Conservation (phyloP, 768 basidiomycete genomes). For the Phlebiopsis gigantea region DNA sequence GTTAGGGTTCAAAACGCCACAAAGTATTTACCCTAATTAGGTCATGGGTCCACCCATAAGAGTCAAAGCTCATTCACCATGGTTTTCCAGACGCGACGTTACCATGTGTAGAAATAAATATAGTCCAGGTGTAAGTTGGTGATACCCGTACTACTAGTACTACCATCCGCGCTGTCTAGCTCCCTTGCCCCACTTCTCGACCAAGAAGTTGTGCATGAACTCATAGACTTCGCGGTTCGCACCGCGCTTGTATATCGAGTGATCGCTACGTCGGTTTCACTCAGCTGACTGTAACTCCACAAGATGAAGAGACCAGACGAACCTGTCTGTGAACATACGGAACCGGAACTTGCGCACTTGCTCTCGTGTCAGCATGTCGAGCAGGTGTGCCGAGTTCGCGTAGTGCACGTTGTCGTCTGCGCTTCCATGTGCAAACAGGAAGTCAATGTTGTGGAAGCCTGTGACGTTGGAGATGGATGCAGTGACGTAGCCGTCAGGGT, state of each 20-base stretch:
- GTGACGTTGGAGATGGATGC: slow-evolving; percentile 86
- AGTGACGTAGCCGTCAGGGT: slow-evolving; percentile 84
- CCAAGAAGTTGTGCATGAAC: slow-evolving; percentile 77
- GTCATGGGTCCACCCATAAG: too few species aligned
- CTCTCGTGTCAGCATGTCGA: slow-evolving; percentile 87
- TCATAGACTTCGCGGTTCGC: slow-evolving; percentile 84
- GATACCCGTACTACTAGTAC: too few species aligned
- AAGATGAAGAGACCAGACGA: slow-evolving; percentile 22
- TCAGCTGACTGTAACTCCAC: slow-evolving; percentile 2
- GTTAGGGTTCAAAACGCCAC: too few species aligned
- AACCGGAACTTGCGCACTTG: slow-evolving; percentile 75
- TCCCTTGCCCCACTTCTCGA: slow-evolving; percentile 93
- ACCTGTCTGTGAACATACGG: slow-evolving; percentile 98
- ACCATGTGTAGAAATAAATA: background rate
- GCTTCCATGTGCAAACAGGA: slow-evolving; percentile 85
- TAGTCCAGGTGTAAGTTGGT: background rate
- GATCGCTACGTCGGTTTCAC: slow-evolving; percentile 54
- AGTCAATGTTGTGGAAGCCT: slow-evolving; percentile 78
- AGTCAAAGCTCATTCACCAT: too few species aligned
- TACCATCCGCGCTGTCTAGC: slow-evolving; percentile 60
- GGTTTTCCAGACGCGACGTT: too few species aligned
- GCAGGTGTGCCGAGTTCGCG: slow-evolving; percentile 81
- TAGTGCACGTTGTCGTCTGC: slow-evolving; percentile 98
- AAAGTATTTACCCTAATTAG: too few species aligned
- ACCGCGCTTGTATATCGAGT: slow-evolving; percentile 65